phyloP scores from a whole-genome alignment of 2,329 filamentous ascomycete species.

The Alternaria dauci region DNA sequence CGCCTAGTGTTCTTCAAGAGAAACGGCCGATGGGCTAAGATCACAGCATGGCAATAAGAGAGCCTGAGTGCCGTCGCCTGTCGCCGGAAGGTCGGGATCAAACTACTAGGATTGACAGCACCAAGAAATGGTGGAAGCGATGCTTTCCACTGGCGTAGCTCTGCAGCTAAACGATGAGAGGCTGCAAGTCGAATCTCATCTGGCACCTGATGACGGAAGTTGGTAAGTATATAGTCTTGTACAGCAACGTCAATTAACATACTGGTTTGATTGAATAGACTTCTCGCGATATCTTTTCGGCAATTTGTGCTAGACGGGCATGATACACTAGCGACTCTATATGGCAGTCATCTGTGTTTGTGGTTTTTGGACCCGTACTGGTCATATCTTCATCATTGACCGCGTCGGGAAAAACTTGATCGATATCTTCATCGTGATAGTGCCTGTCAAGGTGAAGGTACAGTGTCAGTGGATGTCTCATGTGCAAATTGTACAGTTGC shows the following conservation, averaged over 20 bases:
- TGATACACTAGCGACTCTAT: constrained; percentile 61
- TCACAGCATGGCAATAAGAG: constrained; percentile 47
- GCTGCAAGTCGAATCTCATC: constrained; percentile 49
- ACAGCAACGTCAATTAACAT: neutral
- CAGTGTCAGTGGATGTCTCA: too few species aligned
- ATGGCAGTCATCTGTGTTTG: constrained; percentile 56
- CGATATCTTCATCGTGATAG: constrained; percentile 67
- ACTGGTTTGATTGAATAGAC: constrained; percentile 46
- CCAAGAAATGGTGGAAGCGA: constrained; percentile 56
- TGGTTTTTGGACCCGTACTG: constrained; percentile 46
- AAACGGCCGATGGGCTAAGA: constrained; percentile 47
- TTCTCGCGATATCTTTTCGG: constrained; percentile 41
- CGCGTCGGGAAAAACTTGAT: constrained; percentile 65
- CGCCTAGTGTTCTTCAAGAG: constrained; percentile 30
- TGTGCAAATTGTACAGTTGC: too few species aligned
- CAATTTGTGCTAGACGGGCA: constrained; percentile 51
- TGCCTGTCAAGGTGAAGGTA: neutral
- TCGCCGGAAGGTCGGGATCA: constrained; percentile 56
- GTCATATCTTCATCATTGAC: constrained; percentile 67
- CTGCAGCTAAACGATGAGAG: constrained; percentile 50
- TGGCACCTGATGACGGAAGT: constrained; percentile 16
- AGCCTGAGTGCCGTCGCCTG: constrained; percentile 45
- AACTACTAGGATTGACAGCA: constrained; percentile 55
- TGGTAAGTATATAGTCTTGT: neutral
- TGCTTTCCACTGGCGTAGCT: constrained; percentile 47